Base-by-base conservation (phyloP, 2,329 filamentous ascomycete species). In the Paraconiothyrium sp. region DNA sequence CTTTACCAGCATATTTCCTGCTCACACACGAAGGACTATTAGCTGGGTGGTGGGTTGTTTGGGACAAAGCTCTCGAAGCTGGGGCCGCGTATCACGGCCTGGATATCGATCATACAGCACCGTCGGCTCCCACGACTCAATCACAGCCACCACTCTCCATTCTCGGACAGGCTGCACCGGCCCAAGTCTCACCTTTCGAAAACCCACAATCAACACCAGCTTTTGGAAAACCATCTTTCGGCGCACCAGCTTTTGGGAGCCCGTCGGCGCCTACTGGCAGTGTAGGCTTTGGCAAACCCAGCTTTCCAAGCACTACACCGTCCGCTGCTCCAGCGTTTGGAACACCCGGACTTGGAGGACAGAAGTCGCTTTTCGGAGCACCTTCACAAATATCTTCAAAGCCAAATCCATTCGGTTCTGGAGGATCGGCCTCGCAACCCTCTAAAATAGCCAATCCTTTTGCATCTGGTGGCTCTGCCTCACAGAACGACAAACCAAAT, bases 11-110 rank as follows among this genome's bases (percentile, higher is more conserved):
- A 11, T 84, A 97, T 46, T 90, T 95, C 84, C 85, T 93, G 34
- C 83, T 99, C 16, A 98, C 96, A 62, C 90, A 97, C 67, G 92
- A 97, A 72, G 95, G 95, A 66, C 81, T 97, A 10, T 83, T 99
- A 16, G 89, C 88, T 49, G 86, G 89, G 13, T 99, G 94, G 93
- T 97, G 94, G 92, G 81, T 98, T 47, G 86, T 98, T 22, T 97
- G 97, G 79, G 88, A 91, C 39, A 93, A 96, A 46, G 93, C 94
- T 1, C 89, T 99, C 63, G 88, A 90, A 61, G 84, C 90, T 69
- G 89, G 89, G 3, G 88, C 87, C 7, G 86, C 88, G 0, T 98
- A 93, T 76, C 86, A 90, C 44, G 92, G 91, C 4, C 82, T 97
- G 65, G 81, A 84, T 20, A n/a, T 41, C 39, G n/a, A 41, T 16